A percentile compares a stretch with the other conserved stretches of the same genome.
Evolutionary conservation across 1,284 basidiomycete genomes (phyloP).

Genomic region (Phylloporus sp.): DNA sequence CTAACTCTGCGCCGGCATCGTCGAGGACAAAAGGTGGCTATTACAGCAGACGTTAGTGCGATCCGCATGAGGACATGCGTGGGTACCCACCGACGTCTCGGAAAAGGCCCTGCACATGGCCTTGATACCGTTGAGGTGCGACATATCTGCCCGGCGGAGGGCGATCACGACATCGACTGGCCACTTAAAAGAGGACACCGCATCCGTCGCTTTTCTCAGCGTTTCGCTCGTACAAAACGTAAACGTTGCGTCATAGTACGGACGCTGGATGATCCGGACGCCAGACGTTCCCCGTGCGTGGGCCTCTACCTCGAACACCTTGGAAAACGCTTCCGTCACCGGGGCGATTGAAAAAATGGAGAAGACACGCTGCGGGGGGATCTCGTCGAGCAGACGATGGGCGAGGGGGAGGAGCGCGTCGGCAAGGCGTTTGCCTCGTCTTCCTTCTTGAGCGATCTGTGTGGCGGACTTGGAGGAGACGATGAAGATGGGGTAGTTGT

Average conservation of each 20-base stretch:
- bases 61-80: background rate
- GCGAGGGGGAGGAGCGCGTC: too few species aligned
- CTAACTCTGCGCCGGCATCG: conserved; percentile 44
- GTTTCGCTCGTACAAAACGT: conserved; percentile 27
- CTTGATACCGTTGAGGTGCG: conserved; percentile 49
- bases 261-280: too few species aligned
- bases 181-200: conserved; percentile 16
- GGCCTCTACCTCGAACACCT: too few species aligned
- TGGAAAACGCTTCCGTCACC: too few species aligned
- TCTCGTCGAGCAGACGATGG: too few species aligned
- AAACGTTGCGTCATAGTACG: too few species aligned
- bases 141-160: conserved; percentile 47
- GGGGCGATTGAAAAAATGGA: too few species aligned
- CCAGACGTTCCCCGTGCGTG: background rate
- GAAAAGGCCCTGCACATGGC: conserved; percentile 61
- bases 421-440: too few species aligned
- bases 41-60: background rate
- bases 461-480: too few species aligned
- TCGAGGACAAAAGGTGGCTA: conserved; percentile 62
- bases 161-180: conserved; percentile 34
- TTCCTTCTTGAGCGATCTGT: too few species aligned
- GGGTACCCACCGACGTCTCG: conserved; percentile 55
- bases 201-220: conserved; percentile 35
- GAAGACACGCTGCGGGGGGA: too few species aligned
- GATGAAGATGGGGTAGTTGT: too few species aligned